These are phyloP conservation scores for Pseudoscleropodium purum DNA, from an alignment of 225 moss, liverwort and hornwort genomes.

Conservation along the genomic window DNA sequence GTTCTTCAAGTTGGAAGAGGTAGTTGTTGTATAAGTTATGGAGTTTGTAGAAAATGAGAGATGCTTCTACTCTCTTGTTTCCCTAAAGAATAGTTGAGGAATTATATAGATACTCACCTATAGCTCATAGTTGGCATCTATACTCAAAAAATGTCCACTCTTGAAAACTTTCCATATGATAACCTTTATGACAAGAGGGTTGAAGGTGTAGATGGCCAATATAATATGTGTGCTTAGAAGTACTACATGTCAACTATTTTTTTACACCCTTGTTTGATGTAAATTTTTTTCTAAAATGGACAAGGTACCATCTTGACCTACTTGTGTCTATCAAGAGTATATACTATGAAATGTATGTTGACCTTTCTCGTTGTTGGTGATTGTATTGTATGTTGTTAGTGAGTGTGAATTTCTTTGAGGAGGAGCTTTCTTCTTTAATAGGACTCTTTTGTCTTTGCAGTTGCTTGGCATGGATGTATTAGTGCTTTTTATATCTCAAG, in stretches of 20 bases:
- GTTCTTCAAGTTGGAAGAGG: background rate
- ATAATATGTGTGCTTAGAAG: rapidly evolving
- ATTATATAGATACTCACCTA: background rate
- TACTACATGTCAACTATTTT: background rate
- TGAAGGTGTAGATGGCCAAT: background rate
- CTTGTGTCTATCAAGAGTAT: background rate
- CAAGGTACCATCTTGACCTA: background rate
- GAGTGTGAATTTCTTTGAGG: no score
- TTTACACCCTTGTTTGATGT: background rate
- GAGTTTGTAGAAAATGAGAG: background rate
- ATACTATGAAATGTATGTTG: background rate
- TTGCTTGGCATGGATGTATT: no score
- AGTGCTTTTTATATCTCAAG: no score
- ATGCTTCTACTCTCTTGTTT: background rate
- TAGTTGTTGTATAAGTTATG: background rate
- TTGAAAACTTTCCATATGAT: background rate
- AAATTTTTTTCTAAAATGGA: background rate
- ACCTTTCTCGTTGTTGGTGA: no score
- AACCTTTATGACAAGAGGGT: background rate
- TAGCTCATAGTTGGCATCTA: background rate
- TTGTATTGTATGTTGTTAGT: no score
- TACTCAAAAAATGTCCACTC: background rate
- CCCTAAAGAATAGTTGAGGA: rapidly evolving
- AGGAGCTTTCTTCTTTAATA: no score
- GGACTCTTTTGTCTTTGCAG: no score